Evolutionary conservation across 768 basidiomycete species (phyloP).

Genomic region (Leccinum ochraceum): DNA sequence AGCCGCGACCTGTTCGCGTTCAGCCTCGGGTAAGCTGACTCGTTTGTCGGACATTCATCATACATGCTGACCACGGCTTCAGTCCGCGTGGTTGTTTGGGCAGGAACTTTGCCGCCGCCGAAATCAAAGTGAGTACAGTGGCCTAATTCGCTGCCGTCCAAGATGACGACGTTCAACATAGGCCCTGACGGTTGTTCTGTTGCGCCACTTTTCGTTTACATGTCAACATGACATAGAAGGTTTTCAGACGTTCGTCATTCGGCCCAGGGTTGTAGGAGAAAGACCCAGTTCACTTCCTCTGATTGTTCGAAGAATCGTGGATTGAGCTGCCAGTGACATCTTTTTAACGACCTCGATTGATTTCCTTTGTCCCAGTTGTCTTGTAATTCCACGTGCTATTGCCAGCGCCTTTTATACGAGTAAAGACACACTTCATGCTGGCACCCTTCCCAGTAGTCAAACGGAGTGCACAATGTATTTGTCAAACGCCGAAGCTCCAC

Average conservation of each 20-base stretch:
- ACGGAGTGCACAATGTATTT: not conserved
- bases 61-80: slow-evolving; percentile 16
- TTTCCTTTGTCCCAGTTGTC: slow-evolving; percentile 1
- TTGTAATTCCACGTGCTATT: not conserved
- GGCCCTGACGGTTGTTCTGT: slow-evolving; percentile 49
- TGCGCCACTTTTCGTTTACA: slow-evolving; percentile 56
- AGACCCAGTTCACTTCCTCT: slow-evolving; percentile 58
- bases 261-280: slow-evolving; percentile 56
- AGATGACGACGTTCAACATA: slow-evolving; percentile 9
- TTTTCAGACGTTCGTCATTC: slow-evolving; percentile 67
- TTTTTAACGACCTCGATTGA: not conserved
- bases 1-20: slow-evolving; percentile 55
- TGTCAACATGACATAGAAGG: slow-evolving; percentile 55
- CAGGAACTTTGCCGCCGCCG: slow-evolving; percentile 55
- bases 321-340: slow-evolving; percentile 11
- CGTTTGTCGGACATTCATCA: not conserved
- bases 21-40: slow-evolving; percentile 50
- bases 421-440: not conserved
- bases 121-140: slow-evolving; percentile 52
- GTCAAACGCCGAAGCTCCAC: not conserved
- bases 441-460: not conserved
- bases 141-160: slow-evolving; percentile 22
- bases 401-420: not conserved
- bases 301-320: slow-evolving; percentile 38
- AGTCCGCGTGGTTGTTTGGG: slow-evolving; percentile 65